Evolutionary conservation across 192 early-diverging fungal species (phyloP).

Genomic region (Backusella mclennaniae): DNA sequence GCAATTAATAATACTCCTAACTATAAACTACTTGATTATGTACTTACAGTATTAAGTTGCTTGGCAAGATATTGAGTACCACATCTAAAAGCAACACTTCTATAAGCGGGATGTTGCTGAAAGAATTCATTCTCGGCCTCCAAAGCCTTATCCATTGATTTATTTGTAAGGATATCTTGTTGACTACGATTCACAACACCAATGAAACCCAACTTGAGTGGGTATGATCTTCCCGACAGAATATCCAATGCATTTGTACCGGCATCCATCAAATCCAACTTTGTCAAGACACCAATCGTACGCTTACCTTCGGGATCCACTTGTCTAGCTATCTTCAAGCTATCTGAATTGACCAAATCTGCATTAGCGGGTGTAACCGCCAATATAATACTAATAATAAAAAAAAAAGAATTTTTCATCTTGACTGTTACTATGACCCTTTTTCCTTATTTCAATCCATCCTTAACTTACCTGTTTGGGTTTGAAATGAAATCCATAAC

Average conservation of each 20-base stretch:
- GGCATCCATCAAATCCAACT: slow-evolving; percentile 84
- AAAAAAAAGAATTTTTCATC: neutral
- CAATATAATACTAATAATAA: slow-evolving; percentile 63
- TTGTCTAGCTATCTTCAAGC: slow-evolving; percentile 82
- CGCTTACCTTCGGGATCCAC: slow-evolving; percentile 77
- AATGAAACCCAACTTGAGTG: slow-evolving; percentile 78
- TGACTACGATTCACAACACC: slow-evolving; percentile 84
- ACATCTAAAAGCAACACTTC: slow-evolving; percentile 66
- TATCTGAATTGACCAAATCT: slow-evolving; percentile 82
- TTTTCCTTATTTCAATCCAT: neutral
- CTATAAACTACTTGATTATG: neutral
- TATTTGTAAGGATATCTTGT: slow-evolving; percentile 70
- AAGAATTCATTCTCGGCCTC: slow-evolving; percentile 69
- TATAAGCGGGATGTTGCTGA: slow-evolving; percentile 68
- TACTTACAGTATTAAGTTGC: slow-evolving; percentile 58
- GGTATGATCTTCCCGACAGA: slow-evolving; percentile 72
- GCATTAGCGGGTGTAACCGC: slow-evolving; percentile 81
- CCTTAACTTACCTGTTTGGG: slow-evolving; percentile 60
- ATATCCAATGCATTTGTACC: slow-evolving; percentile 82
- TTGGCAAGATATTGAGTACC: slow-evolving; percentile 70
- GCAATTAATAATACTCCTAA: neutral
- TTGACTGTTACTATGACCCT: neutral
- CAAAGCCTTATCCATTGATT: slow-evolving; percentile 71
- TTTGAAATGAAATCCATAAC: slow-evolving; percentile 79
- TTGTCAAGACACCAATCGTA: slow-evolving; percentile 80